Conservation (phyloP, 345 rosid genomes). For the Populus euphratica region DNA sequence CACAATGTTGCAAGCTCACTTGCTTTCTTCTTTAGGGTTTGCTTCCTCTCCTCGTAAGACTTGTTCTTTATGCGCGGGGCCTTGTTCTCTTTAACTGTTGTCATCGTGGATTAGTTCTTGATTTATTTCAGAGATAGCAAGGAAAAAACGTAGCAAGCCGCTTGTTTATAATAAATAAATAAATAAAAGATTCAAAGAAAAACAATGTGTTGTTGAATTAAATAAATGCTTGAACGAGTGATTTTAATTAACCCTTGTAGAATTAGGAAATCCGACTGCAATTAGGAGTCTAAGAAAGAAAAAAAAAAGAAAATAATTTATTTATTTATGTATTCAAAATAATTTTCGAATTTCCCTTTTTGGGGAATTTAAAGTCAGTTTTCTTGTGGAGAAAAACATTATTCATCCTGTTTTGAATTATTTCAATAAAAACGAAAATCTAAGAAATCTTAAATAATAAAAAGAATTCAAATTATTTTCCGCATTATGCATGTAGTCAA, state of each 20-base stretch:
- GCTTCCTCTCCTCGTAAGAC: not conserved
- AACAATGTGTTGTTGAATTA: not conserved
- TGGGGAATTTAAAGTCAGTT: not conserved
- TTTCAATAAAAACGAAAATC: not conserved
- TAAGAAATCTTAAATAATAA: not conserved
- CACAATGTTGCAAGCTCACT: not conserved
- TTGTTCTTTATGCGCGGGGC: not conserved
- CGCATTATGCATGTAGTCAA: not conserved
- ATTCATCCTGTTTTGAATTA: not conserved
- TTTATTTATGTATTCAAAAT: not conserved
- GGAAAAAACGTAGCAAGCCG: not conserved
- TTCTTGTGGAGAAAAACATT: no score
- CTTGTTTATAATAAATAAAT: not conserved
- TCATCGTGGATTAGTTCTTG: not conserved
- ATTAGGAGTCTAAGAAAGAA: not conserved
- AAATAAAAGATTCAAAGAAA: not conserved
- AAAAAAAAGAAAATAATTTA: not conserved
- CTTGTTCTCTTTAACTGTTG: not conserved
- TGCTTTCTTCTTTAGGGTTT: conserved; percentile 15
- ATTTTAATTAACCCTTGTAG: not conserved
- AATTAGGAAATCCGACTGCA: not conserved
- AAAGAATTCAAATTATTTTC: not conserved
- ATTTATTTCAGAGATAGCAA: not conserved
- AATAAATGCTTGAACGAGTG: not conserved
- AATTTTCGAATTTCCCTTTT: not conserved